phyloP scores from a whole-genome alignment of 768 basidiomycete species.

The Panellus pusillus region DNA sequence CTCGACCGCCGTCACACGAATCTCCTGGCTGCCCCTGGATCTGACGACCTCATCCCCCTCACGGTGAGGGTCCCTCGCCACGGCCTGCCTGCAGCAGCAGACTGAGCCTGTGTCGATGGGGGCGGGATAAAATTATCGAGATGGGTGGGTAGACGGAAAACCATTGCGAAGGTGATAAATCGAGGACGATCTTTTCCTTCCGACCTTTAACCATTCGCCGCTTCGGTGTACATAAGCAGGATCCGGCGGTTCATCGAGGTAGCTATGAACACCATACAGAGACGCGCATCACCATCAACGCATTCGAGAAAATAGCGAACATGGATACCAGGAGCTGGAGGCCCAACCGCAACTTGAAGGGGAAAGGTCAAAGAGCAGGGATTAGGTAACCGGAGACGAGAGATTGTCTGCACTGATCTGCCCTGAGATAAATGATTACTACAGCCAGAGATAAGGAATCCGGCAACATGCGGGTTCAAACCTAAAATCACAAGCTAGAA shows the following conservation, averaged over 20 bases:
- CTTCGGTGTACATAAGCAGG: constrained; percentile 9
- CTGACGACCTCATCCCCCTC: constrained; percentile 47
- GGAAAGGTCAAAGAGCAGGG: neutral
- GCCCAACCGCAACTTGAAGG: neutral
- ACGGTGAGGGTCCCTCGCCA: constrained; percentile 61
- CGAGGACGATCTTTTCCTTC: constrained; percentile 25
- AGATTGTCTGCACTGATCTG: constrained; percentile 1
- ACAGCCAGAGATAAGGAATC: constrained; percentile 1
- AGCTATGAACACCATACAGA: constrained; percentile 8
- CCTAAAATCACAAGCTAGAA: constrained; percentile 5
- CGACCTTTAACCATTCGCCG: constrained; percentile 41
- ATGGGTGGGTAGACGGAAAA: constrained; percentile 63
- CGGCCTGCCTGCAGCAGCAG: constrained; percentile 38
- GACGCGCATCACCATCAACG: constrained; percentile 3
- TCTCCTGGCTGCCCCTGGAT: constrained; percentile 50
- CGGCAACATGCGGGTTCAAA: constrained; percentile 8
- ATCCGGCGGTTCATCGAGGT: neutral
- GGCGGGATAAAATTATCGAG: constrained; percentile 60
- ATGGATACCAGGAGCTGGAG: constrained; percentile 12
- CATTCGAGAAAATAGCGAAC: constrained; percentile 8
- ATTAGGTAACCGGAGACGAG: constrained; percentile 2
- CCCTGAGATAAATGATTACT: constrained; percentile 10
- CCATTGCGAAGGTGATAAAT: constrained; percentile 42
- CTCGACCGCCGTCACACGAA: constrained; percentile 64
- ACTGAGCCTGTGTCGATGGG: constrained; percentile 44